Conservation (phyloP, 2,329 filamentous ascomycete genomes). For the Beauveria varroae region DNA sequence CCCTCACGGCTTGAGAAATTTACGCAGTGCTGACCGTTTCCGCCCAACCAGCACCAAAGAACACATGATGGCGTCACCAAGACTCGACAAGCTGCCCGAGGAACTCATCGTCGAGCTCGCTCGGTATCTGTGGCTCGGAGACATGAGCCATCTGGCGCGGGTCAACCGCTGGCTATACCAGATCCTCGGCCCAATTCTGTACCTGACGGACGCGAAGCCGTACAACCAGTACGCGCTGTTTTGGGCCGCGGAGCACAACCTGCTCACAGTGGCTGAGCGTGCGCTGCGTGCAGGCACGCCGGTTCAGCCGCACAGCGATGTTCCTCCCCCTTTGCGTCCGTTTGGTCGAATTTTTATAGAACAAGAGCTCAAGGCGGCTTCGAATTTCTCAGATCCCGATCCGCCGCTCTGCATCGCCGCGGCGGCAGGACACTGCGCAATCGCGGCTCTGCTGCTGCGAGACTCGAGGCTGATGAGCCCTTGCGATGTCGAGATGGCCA, state of each 20-base stretch:
- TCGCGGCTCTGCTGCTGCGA: not conserved
- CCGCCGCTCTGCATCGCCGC: not conserved
- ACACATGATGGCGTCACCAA: not conserved
- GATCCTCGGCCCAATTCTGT: not conserved
- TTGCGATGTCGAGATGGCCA: not conserved
- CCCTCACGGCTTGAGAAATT: no score
- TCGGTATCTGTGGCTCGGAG: conserved; percentile 1
- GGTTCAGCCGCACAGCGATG: not conserved
- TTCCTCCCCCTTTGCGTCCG: not conserved
- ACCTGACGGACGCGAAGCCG: not conserved
- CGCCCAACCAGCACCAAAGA: not conserved
- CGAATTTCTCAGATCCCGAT: fast-evolving
- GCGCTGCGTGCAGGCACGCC: not conserved
- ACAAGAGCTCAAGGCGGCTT: not conserved
- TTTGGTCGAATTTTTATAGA: not conserved
- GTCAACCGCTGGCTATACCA: not conserved
- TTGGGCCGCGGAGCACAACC: conserved; percentile 1
- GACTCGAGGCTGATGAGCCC: not conserved
- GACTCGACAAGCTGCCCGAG: not conserved
- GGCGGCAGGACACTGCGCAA: not conserved
- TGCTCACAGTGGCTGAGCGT: not conserved
- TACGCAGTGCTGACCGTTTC: no score
- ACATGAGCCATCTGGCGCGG: conserved; percentile 1
- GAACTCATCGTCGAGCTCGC: not conserved
- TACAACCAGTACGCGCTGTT: conserved; percentile 6